A percentile compares a stretch with the other conserved stretches of the same genome.
These are phyloP conservation scores for Monosporascus sp. DNA, from an alignment of 2,329 filamentous ascomycete genomes.

Conservation along the genomic window DNA sequence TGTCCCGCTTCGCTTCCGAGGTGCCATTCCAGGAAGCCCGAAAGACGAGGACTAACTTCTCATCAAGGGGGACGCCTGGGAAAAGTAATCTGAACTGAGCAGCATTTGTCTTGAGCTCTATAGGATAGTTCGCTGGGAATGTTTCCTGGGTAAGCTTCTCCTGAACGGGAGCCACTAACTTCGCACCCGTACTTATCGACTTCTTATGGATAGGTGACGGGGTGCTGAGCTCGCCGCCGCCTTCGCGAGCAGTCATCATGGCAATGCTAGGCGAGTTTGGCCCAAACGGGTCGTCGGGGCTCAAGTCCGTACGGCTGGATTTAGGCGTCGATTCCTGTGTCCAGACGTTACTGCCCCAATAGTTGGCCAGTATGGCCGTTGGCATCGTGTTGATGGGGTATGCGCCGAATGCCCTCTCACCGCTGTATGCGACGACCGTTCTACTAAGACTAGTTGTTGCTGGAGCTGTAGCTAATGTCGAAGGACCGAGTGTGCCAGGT, in stretches of 20 bases:
- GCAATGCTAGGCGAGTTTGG: conserved; percentile 29
- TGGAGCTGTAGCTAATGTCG: conserved; percentile 77
- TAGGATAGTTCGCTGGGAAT: conserved; percentile 73
- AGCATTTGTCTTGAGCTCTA: conserved; percentile 78
- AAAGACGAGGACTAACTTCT: conserved; percentile 88
- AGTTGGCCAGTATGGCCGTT: conserved; percentile 82
- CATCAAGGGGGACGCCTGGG: conserved; percentile 67
- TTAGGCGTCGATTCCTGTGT: conserved; percentile 22
- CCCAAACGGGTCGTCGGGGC: conserved; percentile 31
- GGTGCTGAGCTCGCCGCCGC: conserved; percentile 18
- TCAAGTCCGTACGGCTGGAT: conserved; percentile 12
- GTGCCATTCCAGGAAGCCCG: conserved; percentile 74
- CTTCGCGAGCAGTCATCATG: conserved; percentile 21
- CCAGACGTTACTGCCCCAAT: conserved; percentile 90
- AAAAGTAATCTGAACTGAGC: conserved; percentile 92
- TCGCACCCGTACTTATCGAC: conserved; percentile 37
- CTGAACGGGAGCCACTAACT: conserved; percentile 18
- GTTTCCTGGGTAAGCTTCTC: conserved; percentile 39
- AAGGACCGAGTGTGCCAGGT: conserved; percentile 67
- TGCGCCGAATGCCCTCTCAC: conserved; percentile 63
- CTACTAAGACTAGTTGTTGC: conserved; percentile 82
- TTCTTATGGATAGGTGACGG: conserved; percentile 33
- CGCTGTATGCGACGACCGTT: conserved; percentile 73
- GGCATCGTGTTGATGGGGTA: conserved; percentile 69
- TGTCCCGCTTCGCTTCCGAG: conserved; percentile 36